These are phyloP conservation scores for Amborella trichopoda DNA, from an alignment of 164 flowering plant genomes.

Conservation along the genomic window DNA sequence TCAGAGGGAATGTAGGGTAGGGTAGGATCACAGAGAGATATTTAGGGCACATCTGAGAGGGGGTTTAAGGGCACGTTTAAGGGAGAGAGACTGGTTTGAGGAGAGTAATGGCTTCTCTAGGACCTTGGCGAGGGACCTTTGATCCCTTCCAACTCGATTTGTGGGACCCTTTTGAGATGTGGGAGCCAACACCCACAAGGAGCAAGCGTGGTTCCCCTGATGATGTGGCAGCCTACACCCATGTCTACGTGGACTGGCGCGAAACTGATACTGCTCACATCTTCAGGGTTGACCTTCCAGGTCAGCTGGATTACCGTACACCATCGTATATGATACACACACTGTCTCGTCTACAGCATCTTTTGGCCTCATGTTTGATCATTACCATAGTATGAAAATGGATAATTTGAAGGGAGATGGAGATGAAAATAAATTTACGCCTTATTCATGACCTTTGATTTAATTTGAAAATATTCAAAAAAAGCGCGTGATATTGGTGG, in stretches of 20 bases:
- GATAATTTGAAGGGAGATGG: neutral
- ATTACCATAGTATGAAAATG: neutral
- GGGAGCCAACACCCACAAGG: neutral
- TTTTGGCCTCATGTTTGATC: neutral
- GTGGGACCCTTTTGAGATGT: conserved; percentile 9
- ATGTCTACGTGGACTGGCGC: conserved; percentile 21
- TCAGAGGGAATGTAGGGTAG: too few species aligned
- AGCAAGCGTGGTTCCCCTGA: conserved; percentile 5
- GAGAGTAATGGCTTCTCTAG: too few species aligned
- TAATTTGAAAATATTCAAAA: too few species aligned
- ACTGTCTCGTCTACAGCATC: neutral
- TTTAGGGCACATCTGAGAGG: too few species aligned
- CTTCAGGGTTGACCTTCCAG: conserved; percentile 24
- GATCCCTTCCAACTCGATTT: too few species aligned
- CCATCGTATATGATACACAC: too few species aligned
- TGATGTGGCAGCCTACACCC: conserved; percentile 6
- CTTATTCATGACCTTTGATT: too few species aligned
- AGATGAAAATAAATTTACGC: neutral
- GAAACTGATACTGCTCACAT: conserved; percentile 24
- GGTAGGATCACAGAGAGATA: too few species aligned
- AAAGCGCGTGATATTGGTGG: too few species aligned
- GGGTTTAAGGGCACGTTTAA: too few species aligned
- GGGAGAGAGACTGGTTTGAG: too few species aligned
- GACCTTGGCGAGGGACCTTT: too few species aligned
- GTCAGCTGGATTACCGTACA: conserved; percentile 4